Evolutionary conservation across 2,329 filamentous ascomycete species (phyloP).

Genomic region (Calonectria hongkongensis): DNA sequence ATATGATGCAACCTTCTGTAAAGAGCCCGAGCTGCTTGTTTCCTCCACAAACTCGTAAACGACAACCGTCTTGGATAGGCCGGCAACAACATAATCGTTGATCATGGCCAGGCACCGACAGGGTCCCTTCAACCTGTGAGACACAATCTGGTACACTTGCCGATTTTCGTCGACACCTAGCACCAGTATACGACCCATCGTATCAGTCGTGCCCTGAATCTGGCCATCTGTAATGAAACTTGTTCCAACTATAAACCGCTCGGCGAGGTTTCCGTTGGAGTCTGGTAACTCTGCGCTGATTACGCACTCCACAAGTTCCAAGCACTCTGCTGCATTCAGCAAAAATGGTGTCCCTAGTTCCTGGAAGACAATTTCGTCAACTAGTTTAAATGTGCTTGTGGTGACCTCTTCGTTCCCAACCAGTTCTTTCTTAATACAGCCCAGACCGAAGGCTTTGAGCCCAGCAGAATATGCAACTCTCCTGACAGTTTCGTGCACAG

Average conservation of each 20-base stretch:
- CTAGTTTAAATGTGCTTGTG: constrained; percentile 88
- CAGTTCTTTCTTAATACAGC: constrained; percentile 86
- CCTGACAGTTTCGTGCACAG: constrained; percentile 87
- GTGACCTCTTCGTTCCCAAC: constrained; percentile 83
- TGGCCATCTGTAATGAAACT: constrained; percentile 82
- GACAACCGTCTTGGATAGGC: constrained; percentile 90
- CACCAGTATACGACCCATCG: constrained; percentile 85
- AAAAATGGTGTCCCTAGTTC: constrained; percentile 81
- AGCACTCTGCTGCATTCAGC: constrained; percentile 68
- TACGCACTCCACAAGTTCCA: constrained; percentile 90
- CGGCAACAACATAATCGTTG: constrained; percentile 86
- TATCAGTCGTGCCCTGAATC: constrained; percentile 67
- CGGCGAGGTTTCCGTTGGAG: constrained; percentile 73
- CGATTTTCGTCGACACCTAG: constrained; percentile 87
- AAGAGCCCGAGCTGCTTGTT: constrained; percentile 71
- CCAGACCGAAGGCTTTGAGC: constrained; percentile 89
- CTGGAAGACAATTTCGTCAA: constrained; percentile 92
- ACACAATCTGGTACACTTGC: constrained; percentile 82
- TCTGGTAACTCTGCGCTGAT: constrained; percentile 83
- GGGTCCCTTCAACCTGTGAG: constrained; percentile 83
- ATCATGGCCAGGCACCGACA: constrained; percentile 87
- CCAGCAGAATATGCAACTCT: constrained; percentile 89
- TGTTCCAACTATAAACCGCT: constrained; percentile 94
- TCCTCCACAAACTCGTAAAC: constrained; percentile 74
- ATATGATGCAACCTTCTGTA: constrained; percentile 85